Evolutionary conservation across 176 grass and related monocot species (phyloP), one percentile per base, ranked within the genome.

Genomic region (Oryza glumipatula): DNA sequence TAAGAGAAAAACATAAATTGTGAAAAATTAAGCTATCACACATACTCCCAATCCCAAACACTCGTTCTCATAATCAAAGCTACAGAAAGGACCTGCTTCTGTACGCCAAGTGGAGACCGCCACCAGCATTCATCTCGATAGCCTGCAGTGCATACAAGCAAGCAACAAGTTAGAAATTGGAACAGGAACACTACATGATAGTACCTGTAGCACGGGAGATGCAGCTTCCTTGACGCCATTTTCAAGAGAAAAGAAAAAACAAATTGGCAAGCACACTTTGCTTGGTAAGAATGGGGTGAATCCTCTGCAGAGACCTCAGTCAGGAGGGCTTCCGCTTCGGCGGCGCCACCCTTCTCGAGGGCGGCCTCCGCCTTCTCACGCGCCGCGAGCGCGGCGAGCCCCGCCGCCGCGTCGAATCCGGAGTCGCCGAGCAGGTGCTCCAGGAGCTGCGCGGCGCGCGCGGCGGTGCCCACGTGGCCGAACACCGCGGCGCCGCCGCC

Each of bases 311-410:
- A 33, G 38, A 94, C 96, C 93, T 95, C 82, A 9, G 91, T 84
- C n/a, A 98, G 88, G 73, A 98, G 96, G 4, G 74, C 66, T 44
- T 92, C 93, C 12, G 93, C 93, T 90, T 92, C 67, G n/a, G 73
- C 44, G 16, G 87, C 70, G 70, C 84, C 77, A 63, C 86, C 96
- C 11, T 89, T 78, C 17, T 85, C 86, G 41, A 95, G 67, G 41
- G 88, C 71, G 46, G 63, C 77, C 83, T 98, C 93, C 33, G 76
- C 91, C 73, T 92, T 90, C 77, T 94, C 90, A 61, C 87, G 86
- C 15, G 44, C 38, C 5, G 78, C 80, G 11, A 98, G 77, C 23
- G 89, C 89, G 64, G 87, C 83, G 24, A 98, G 96, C 65, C 78
- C 94, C 11, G 56, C 73, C 1, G 56, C 15, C 0, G 91, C 85